A percentile compares a stretch with the other conserved stretches of the same genome.
These are phyloP conservation scores for Aleurites moluccanus DNA, from an alignment of 441 rosid species.

Conservation along the genomic window DNA sequence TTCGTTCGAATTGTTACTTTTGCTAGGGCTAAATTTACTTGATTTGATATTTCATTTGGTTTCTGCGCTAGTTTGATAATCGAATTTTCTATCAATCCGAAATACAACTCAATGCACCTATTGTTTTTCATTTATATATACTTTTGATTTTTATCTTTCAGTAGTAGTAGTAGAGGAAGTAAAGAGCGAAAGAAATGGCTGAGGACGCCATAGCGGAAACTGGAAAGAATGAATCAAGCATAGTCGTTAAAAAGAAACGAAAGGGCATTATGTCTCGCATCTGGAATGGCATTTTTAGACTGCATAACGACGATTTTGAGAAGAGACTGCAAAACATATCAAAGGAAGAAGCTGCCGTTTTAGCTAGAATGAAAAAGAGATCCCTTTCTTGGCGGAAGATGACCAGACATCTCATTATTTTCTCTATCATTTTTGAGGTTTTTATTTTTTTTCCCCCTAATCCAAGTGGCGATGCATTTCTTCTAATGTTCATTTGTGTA, in stretches of 20 bases:
- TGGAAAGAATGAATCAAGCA: slow-evolving; percentile 3
- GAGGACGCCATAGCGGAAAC: slow-evolving; percentile 12
- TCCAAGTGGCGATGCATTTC: neutral
- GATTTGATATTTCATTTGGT: neutral
- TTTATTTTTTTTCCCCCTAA: neutral
- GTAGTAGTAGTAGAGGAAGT: neutral
- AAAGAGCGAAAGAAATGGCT: slow-evolving; percentile 4
- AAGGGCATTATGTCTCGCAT: slow-evolving; percentile 64
- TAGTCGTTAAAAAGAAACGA: slow-evolving; percentile 35
- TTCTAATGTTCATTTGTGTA: neutral
- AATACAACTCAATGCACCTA: neutral
- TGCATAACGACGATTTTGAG: slow-evolving; percentile 70
- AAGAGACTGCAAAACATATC: slow-evolving; percentile 75
- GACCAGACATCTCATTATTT: slow-evolving; percentile 55
- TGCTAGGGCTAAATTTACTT: neutral
- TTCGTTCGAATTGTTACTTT: neutral
- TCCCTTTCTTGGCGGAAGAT: slow-evolving; percentile 62
- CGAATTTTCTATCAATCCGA: neutral
- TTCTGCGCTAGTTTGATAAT: neutral
- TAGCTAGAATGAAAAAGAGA: slow-evolving; percentile 63
- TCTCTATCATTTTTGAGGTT: slow-evolving; percentile 76
- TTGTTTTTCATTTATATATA: neutral
- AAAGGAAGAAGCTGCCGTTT: slow-evolving; percentile 73
- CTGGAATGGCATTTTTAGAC: slow-evolving; percentile 68
- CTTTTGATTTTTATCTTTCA: neutral